Percentiles rank a stretch among this genome's conserved stretches.
Evolutionary conservation across 1,284 basidiomycete species (phyloP).

Genomic region (Cutaneotrichosporon daszewskae): DNA sequence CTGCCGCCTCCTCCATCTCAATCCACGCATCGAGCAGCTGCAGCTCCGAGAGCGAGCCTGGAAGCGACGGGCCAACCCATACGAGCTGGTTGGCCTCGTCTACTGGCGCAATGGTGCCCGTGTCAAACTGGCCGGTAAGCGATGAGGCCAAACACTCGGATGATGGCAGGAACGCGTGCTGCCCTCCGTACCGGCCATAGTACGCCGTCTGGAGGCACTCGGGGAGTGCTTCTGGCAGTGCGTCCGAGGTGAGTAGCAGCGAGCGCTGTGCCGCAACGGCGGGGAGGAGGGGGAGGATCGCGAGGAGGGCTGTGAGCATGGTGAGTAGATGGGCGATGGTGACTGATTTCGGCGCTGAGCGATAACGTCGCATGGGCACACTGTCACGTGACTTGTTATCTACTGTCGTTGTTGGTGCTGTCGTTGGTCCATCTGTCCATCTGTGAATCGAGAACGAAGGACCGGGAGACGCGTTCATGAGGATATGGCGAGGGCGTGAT

Average conservation of each 20-base stretch:
- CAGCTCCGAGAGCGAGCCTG: background rate
- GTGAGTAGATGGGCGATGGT: background rate
- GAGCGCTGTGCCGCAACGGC: constrained; percentile 25
- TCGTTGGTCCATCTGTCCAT: too few relatives aligned
- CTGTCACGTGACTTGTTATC: too few relatives aligned
- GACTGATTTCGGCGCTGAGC: background rate
- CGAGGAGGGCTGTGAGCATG: background rate
- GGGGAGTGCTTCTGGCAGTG: constrained; percentile 1
- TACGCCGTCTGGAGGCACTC: constrained; percentile 21
- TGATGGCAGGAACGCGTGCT: constrained; percentile 10
- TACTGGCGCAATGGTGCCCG: constrained; percentile 20
- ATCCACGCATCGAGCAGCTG: background rate
- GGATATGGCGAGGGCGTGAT: too few relatives aligned
- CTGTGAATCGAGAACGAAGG: too few relatives aligned
- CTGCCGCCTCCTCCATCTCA: background rate
- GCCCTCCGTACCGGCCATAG: constrained; percentile 29
- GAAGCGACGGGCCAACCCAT: constrained; percentile 9
- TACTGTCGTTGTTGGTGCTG: too few relatives aligned
- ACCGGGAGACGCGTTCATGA: too few relatives aligned
- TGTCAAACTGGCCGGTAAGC: constrained; percentile 4
- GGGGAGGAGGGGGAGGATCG: constrained; percentile 13
- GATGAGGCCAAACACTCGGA: constrained; percentile 18
- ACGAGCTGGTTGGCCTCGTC: constrained; percentile 3
- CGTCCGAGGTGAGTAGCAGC: constrained; percentile 11
- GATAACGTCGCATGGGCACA: too few relatives aligned